Base-by-base conservation (phyloP, 768 basidiomycete species). In the Coprinopsis cinerea region DNA sequence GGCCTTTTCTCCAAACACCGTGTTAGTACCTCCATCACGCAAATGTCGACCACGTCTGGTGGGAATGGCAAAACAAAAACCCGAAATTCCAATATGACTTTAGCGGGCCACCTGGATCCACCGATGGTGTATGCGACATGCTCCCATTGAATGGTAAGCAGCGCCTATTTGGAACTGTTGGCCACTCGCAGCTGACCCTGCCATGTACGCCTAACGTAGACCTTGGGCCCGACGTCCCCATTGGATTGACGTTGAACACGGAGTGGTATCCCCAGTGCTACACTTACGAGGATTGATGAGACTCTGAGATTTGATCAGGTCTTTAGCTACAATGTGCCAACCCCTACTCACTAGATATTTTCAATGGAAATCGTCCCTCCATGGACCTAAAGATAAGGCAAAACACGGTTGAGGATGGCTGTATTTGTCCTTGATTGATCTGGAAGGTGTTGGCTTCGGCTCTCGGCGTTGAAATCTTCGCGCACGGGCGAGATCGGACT, bases 221-320 rank as follows among this genome's bases (percentile, higher is more conserved):
- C 14, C 34, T 51, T 3, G 50, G 50, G 4, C 50, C 50, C 2
- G 50, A 51, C 30, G 18, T 51, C 7, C 50, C 50, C 2, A 46
- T 51, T 32, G 50, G 34, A 5, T 39, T 51, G 24, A 23, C 44
- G 13, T 23, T 51, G 22, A 51, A 51, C 22, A 51, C 50, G 10
- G 50, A 51, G 26, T 51, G 50, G 50, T 51, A 51, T 18, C 50
- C 50, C 2, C 50, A 51, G 44, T 51, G 50, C 50, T 51, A 51
- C 17, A 51, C 50, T 14, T 51, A 51, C 24, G 50, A 51, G 30
- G 44, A 44, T 20, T 51, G 23, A 39, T n/a, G n/a, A n/a, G n/a
- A n/a, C n/a, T n/a, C n/a, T n/a, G n/a, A n/a, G n/a, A n/a, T n/a
- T n/a, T n/a, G n/a, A n/a, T n/a, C n/a, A n/a, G n/a, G n/a, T n/a